These are phyloP conservation scores for Ceriops decandra DNA, from an alignment of 345 rosid species.

Conservation along the genomic window DNA sequence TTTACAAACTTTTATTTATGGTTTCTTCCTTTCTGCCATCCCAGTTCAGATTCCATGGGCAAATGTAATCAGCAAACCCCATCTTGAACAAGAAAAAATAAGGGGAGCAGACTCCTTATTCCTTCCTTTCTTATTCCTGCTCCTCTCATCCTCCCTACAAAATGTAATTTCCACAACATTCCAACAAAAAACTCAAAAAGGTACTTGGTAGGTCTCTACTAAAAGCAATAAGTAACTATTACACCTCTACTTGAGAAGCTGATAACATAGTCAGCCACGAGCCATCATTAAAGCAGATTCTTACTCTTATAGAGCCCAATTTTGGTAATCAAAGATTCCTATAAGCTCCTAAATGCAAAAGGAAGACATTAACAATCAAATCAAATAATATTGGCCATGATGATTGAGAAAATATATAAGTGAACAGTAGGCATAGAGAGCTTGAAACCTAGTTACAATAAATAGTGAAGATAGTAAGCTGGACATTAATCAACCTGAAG, in stretches of 20 bases:
- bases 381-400: background rate
- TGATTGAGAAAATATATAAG: background rate
- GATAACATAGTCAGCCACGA: background rate
- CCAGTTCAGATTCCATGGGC: no score
- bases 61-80: no score
- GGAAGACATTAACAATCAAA: conserved; percentile 5
- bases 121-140: no score
- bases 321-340: background rate
- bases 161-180: no score
- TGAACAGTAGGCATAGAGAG: background rate
- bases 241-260: background rate
- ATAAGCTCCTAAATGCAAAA: background rate
- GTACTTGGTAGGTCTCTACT: background rate
- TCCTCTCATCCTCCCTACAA: no score
- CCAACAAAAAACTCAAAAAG: background rate
- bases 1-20: no score
- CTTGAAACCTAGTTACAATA: background rate
- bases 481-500: conserved; percentile 64
- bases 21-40: no score
- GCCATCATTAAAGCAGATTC: background rate
- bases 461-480: background rate
- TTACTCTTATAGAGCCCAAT: background rate
- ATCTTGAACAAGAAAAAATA: no score
- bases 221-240: background rate
- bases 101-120: no score